Base-by-base conservation (phyloP, 129 eudicot genomes). In the Rutidosis leptorrhynchoides region DNA sequence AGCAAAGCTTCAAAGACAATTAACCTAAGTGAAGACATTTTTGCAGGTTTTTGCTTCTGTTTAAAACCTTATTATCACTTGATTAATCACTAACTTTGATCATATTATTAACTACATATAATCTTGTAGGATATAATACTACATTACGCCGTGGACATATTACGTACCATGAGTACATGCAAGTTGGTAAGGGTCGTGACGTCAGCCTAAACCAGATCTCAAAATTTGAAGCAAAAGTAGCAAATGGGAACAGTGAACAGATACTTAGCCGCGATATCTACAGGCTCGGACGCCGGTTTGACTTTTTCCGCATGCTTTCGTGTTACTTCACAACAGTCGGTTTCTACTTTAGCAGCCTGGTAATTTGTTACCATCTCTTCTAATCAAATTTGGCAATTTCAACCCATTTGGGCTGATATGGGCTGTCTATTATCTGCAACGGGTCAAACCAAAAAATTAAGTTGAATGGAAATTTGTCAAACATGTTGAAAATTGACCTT, bases 101-200 rank as follows among this genome's bases (percentile, higher is more conserved):
- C 23, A 37, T 56, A 25, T 70, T 19, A 54, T 52, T 60, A 64
- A 26, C 19, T 22, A 9, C 24, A 27, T 72, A 9, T 17, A 14
- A 43, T 68, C 23, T 49, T 74, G 58, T 59, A 91, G 97, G 99
- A 49, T 94, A 79, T 68, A 94, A 94, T 66, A 84, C 97, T 3
- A 84, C 91, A 28, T 67, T 93, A 67, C 63, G 99, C 23, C 80
- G 90, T 27, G 99, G 99, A 56, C 75, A 74, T 73, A 73, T 94
- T 32, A 86, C 99, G 19, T 86, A 86, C 81, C 97, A 83, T 20
- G 99, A 94, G 83, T 94, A 94, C 79, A 89, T 94, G 80, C 97
- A 94, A 83, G 93, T 86, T 45, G 99, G 99, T 22, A 94, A 94
- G 81, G 99, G 99, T 27, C 96, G 97, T 71, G 99, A 94, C 60